Evolutionary conservation across 164 flowering plant species (phyloP), one percentile per base, ranked within the genome.

Genomic region (Umbilicus rupestris): DNA sequence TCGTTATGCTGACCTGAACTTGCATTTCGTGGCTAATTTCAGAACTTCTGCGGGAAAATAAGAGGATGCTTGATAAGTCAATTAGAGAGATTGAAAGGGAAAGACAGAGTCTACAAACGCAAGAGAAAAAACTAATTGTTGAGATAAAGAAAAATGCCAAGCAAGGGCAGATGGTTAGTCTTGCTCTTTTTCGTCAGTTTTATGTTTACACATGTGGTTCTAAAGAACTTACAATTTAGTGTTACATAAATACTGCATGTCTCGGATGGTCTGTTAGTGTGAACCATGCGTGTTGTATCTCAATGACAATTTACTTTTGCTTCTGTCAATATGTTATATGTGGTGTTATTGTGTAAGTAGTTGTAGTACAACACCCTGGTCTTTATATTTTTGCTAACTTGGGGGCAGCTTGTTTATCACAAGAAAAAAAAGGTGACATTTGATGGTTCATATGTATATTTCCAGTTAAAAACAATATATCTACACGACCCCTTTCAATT

Each of bases 61-160:
- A 94, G 82, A 67, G 96, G 75, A 94, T 94, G 99, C 71, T 91
- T 66, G 97, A 94, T 74, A 91, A 88, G 70, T 93, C 98, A 1
- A 93, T 93, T 35, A 74, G 97, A 62, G 96, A 93, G 70, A 89
- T 93, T 46, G 98, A 94, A 77, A 87, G 98, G 78, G 98, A 94
- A 82, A 89, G 96, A 45, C 98, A 94, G 70, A 87, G 88, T 62
- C 76, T 94, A 58, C 99, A 94, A 68, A 55, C 85, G 1, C 97
- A 91, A 66, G 99, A 94, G 81, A 94, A 94, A 87, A 94, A 94
- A 71, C 89, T 91, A 5, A 94, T 94, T 67, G 67, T 77, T 0
- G 96, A 94, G 74, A 94, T 94, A 29, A 94, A 91, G 86, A 94
- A 94, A 74, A 85, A 82, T 50, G 99, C 99, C 45, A 94, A 94